A percentile compares a stretch with the other conserved stretches of the same genome.
Conservation (phyloP, 2,329 filamentous ascomycete species). For the Aspergillus fumigatiaffinis region DNA sequence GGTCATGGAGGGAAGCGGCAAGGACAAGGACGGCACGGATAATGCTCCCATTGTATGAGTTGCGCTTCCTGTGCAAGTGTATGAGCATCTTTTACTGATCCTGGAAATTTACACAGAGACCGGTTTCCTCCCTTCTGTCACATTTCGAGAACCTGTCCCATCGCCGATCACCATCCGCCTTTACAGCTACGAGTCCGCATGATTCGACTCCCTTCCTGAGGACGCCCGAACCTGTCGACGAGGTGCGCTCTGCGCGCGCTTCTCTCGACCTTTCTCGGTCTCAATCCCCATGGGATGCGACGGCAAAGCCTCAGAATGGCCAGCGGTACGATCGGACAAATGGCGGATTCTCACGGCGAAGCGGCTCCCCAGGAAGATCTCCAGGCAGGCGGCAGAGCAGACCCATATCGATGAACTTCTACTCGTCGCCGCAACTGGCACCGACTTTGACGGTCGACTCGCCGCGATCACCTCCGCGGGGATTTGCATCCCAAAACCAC, state of each 20-base stretch:
- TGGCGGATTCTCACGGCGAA: slow-evolving; percentile 20
- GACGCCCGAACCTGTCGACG: slow-evolving; percentile 31
- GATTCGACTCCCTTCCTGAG: slow-evolving; percentile 28
- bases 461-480: slow-evolving; percentile 40
- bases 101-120: slow-evolving; percentile 31
- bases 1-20: slow-evolving; percentile 35
- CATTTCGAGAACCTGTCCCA: slow-evolving; percentile 48
- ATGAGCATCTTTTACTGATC: slow-evolving; percentile 10
- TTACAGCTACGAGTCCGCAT: slow-evolving; percentile 20
- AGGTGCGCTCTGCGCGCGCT: slow-evolving; percentile 29
- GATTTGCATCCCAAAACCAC: slow-evolving; percentile 50
- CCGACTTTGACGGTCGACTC: slow-evolving; percentile 43
- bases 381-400: slow-evolving; percentile 57
- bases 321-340: slow-evolving; percentile 20
- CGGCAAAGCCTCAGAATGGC: slow-evolving; percentile 18
- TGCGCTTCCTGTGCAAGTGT: slow-evolving; percentile 9
- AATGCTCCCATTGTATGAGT: slow-evolving; percentile 35
- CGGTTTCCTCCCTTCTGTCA: slow-evolving; percentile 47
- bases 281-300: slow-evolving; percentile 34
- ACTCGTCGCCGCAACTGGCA: slow-evolving; percentile 39
- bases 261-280: slow-evolving; percentile 43
- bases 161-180: slow-evolving; percentile 27
- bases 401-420: slow-evolving; percentile 43
- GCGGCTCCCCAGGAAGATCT: slow-evolving; percentile 51
- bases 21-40: slow-evolving; percentile 32